A percentile compares a stretch with the other conserved stretches of the same genome.
These are phyloP conservation scores for Lactarius tabidus DNA, from an alignment of 768 basidiomycete species.

Conservation along the genomic window DNA sequence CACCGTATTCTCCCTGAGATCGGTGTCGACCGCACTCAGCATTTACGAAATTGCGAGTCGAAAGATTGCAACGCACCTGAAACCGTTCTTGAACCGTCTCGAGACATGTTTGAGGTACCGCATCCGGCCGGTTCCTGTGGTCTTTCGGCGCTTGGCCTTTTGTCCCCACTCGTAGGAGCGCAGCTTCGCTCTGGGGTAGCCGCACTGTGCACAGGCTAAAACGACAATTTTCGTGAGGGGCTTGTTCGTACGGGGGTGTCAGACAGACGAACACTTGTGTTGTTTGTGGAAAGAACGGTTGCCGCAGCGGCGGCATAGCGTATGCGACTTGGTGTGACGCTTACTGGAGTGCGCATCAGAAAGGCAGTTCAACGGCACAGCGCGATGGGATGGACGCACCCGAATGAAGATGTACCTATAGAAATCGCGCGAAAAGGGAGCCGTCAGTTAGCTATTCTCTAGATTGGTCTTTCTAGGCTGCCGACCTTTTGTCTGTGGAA, in stretches of 20 bases:
- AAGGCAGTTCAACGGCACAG: background rate
- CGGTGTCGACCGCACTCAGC: slow-evolving; percentile 3
- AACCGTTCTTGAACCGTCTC: slow-evolving; percentile 98
- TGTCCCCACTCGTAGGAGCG: slow-evolving; percentile 97
- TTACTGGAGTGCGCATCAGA: slow-evolving; percentile 53
- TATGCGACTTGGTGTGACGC: slow-evolving; percentile 95
- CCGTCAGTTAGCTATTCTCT: slow-evolving; percentile 21
- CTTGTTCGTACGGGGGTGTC: background rate
- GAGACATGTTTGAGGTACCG: slow-evolving; percentile 87
- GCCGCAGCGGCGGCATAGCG: slow-evolving; percentile 96
- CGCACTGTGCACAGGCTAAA: slow-evolving; percentile 90
- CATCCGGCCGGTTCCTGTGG: slow-evolving; percentile 97
- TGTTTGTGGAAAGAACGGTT: slow-evolving; percentile 96
- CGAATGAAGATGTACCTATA: slow-evolving; percentile 93
- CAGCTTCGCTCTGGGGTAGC: slow-evolving; percentile 92
- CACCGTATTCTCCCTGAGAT: slow-evolving; percentile 75
- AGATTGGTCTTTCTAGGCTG: slow-evolving; percentile 19
- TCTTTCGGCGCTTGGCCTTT: slow-evolving; percentile 99
- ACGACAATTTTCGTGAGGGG: background rate
- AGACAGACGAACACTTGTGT: slow-evolving; percentile 76
- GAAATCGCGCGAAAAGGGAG: slow-evolving; percentile 9
- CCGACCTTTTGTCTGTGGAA: slow-evolving; percentile 74
- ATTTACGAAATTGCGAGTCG: background rate
- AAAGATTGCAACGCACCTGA: slow-evolving; percentile 53
- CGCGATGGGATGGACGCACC: slow-evolving; percentile 48